Percentiles rank a stretch among this genome's conserved stretches.
phyloP scores from a whole-genome alignment of 2,329 filamentous ascomycete species.

The Chaetothyriales sp. region DNA sequence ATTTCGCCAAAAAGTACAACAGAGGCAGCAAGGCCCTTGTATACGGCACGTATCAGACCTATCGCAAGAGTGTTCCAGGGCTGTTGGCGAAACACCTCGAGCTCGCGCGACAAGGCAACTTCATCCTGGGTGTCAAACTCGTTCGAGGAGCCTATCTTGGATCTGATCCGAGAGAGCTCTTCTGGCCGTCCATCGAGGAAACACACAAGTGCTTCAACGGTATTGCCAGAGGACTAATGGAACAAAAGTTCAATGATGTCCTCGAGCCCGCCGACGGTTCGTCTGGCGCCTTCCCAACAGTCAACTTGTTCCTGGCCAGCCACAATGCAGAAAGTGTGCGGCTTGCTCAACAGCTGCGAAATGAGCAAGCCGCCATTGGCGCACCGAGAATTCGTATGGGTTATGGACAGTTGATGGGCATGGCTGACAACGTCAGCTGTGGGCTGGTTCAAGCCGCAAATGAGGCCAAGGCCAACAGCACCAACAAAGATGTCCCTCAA shows the following conservation, averaged over 20 bases:
- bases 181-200: slow-evolving; percentile 57
- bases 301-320: slow-evolving; percentile 60
- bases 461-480: slow-evolving; percentile 23
- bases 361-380: slow-evolving; percentile 28
- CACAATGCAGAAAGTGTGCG: slow-evolving; percentile 66
- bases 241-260: slow-evolving; percentile 44
- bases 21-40: slow-evolving; percentile 51
- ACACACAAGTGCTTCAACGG: slow-evolving; percentile 62
- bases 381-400: slow-evolving; percentile 35
- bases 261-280: slow-evolving; percentile 34
- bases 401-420: slow-evolving; percentile 46
- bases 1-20: slow-evolving; percentile 69
- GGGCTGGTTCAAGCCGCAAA: slow-evolving; percentile 36
- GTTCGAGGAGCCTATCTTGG: slow-evolving; percentile 63
- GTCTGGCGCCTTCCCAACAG: slow-evolving; percentile 38
- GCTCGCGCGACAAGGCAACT: slow-evolving; percentile 44
- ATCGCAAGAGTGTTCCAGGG: slow-evolving; percentile 50
- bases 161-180: slow-evolving; percentile 54
- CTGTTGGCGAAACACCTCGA: slow-evolving; percentile 48
- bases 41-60: slow-evolving; percentile 69
- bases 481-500: slow-evolving; percentile 27
- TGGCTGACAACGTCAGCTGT: slow-evolving; percentile 49
- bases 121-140: slow-evolving; percentile 59
- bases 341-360: slow-evolving; percentile 37
- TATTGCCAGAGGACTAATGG: slow-evolving; percentile 54